Base-by-base conservation (phyloP, 176 grass and related monocot genomes). In the barley (Hordeum vulgare) region DNA sequence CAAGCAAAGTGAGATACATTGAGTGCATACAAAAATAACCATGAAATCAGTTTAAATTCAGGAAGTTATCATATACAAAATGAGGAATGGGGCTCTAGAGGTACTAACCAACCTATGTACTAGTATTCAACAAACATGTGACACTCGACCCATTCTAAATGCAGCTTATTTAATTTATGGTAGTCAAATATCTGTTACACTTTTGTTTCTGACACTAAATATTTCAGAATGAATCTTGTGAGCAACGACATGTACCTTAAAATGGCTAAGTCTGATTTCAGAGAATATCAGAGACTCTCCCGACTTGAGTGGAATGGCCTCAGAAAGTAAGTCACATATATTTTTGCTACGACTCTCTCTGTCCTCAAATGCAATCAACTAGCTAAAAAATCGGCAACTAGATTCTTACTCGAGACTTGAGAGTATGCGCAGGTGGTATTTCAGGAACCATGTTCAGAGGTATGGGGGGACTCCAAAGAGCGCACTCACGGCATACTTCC, bases 241-340 rank as follows among this genome's bases (percentile, higher is more conserved):
- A 91, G 27, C 84, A 97, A 88, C 11, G 87, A 91, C 27, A 6
- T 73, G 10, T 94, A 84, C 58, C 79, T 94, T 49, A 28, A 88
- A 65, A 34, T 75, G 7, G 94, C 94, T 0, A 94, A 79, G 53
- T 76, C 51, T 1, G 94, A 93, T 75, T 97, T 86, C 40, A 86
- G 82, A 8, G 45, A 26, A 3, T 97, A 85, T 35, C 94, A 94
- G 35, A 25, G 70, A 14, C 61, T 54, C 0, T 80, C 85, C 76
- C 87, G 74, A 29, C 25, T 75, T 0, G 94, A 97, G 73, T 97
- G 81, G 87, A 59, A 73, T 2, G 59, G 14, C 47, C 58, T 97
- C 1, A 70, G 82, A 81, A 84, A 25, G 94, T 97, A 12, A 28
- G 47, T 51, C 47, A 51, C 59, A 13, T 27, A 4, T 1, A 61